A percentile compares a stretch with the other conserved stretches of the same genome.
These are phyloP conservation scores for Kuraishia capsulata DNA, from an alignment of 805 yeast species.

Conservation along the genomic window DNA sequence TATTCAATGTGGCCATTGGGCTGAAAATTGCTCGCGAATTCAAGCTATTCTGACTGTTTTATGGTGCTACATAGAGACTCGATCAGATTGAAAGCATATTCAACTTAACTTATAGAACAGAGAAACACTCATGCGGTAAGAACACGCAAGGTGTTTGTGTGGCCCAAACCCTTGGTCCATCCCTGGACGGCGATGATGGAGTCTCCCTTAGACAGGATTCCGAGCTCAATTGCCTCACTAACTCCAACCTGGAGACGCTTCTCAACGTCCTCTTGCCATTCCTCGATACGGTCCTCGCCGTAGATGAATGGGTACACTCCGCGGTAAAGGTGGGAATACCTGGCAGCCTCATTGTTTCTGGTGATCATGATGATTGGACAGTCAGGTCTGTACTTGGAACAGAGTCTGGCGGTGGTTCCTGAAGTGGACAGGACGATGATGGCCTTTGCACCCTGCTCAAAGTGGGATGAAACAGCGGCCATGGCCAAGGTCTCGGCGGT, in stretches of 20 bases:
- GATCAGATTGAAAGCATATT: too few relatives aligned
- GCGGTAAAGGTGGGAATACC: conserved; percentile 93
- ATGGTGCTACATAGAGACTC: too few relatives aligned
- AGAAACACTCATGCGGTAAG: too few relatives aligned
- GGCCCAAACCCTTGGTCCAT: conserved; percentile 97
- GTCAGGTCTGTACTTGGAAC: conserved; percentile 95
- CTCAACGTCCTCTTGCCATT: conserved; percentile 97
- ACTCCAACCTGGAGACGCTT: conserved; percentile 90
- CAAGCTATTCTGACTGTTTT: too few relatives aligned
- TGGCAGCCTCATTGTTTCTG: conserved; percentile 87
- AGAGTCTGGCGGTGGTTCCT: conserved; percentile 91
- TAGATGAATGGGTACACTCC: conserved; percentile 98
- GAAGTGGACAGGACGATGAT: conserved; percentile 92
- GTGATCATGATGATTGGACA: conserved; percentile 98
- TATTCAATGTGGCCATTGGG: conserved; percentile 82
- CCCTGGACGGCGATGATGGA: conserved; percentile 94
- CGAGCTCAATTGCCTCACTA: conserved; percentile 77
- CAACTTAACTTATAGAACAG: too few relatives aligned
- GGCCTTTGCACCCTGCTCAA: conserved; percentile 95
- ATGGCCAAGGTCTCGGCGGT: conserved; percentile 96
- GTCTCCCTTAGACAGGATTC: conserved; percentile 82
- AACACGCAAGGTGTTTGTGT: conserved; percentile 96
- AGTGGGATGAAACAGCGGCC: conserved; percentile 93
- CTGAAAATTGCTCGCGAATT: conserved; percentile 47
- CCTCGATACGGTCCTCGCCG: conserved; percentile 50